A percentile compares a stretch with the other conserved stretches of the same genome.
These are phyloP conservation scores for Craspedostauros australis DNA, from an alignment of 108 stramenopile genomes.

Conservation along the genomic window DNA sequence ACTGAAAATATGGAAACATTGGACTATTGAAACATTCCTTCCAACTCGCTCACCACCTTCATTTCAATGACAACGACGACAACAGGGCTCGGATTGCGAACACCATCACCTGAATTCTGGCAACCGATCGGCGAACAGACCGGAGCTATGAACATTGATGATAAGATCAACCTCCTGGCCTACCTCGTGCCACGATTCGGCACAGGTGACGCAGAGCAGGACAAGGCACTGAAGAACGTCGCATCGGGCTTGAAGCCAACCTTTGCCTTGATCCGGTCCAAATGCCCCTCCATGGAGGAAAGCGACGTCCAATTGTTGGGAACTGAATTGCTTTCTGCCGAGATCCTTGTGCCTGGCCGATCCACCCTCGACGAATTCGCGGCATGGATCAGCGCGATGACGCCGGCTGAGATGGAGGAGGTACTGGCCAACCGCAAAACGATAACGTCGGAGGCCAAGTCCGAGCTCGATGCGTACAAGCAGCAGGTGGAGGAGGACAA, in stretches of 20 bases:
- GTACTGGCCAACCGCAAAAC: slow-evolving; percentile 58
- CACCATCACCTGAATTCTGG: slow-evolving; percentile 81
- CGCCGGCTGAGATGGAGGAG: slow-evolving; percentile 54
- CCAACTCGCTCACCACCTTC: slow-evolving; percentile 3
- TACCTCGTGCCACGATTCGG: slow-evolving; percentile 82
- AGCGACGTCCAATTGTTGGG: slow-evolving; percentile 70
- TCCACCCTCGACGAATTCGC: slow-evolving; percentile 73
- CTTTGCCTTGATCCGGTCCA: slow-evolving; percentile 48
- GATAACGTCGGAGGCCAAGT: slow-evolving; percentile 44
- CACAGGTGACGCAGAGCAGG: slow-evolving; percentile 56
- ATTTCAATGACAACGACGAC: too few relatives aligned
- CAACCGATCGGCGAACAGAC: slow-evolving; percentile 81
- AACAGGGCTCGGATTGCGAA: slow-evolving; percentile 72
- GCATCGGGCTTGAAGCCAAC: slow-evolving; percentile 71
- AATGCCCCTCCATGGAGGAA: slow-evolving; percentile 61
- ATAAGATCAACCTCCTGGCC: slow-evolving; percentile 80
- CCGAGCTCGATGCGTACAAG: slow-evolving; percentile 44
- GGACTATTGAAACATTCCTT: background rate
- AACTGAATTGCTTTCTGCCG: slow-evolving; percentile 71
- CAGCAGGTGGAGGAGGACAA: slow-evolving; percentile 37
- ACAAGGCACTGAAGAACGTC: slow-evolving; percentile 62
- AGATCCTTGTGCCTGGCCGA: slow-evolving; percentile 57
- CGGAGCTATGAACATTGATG: slow-evolving; percentile 69
- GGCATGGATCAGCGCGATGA: slow-evolving; percentile 67
- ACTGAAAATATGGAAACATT: background rate